Base-by-base conservation (phyloP, 345 rosid genomes). In the Eucalyptus microcorys region DNA sequence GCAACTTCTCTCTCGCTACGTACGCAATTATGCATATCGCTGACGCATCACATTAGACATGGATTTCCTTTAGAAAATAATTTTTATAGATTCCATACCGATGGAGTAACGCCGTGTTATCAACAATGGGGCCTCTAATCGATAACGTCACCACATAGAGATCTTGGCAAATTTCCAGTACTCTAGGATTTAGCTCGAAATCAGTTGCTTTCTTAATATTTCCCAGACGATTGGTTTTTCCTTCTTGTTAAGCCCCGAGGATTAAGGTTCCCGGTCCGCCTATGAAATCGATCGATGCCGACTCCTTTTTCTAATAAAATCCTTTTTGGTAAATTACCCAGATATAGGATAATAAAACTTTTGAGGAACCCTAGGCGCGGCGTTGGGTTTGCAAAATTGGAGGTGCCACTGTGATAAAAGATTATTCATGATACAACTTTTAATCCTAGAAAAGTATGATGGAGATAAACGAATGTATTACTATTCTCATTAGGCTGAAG, bases 1-100 rank as follows among this genome's bases (percentile, higher is more conserved):
- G 53, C 53, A 16, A 50, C 22, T 50, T 50, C 53, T 50, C 53
- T 50, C 0, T 50, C 0, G 22, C 53, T 50, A 50, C 4, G 22
- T 50, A 50, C 8, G 0, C 53, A 50, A 6, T 50, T 50, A 6
- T 50, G 53, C 53, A 50, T 50, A 22, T 50, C 8, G 0, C 0
- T 50, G 21, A 50, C 4, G 22, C 53, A 50, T 50, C 22, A 50
- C 53, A 50, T 50, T 50, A 50, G 22, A 50, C 22, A 50, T 50
- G 53, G 8, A 50, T 50, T 50, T 50, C 22, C 53, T 16, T 50
- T 50, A 16, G 22, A 50, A 50, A 50, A 16, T n/a, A 22, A 16
- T 50, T 50, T 50, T 6, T 50, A 50, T 50, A 50, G 53, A 50
- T 50, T 50, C 4, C 22, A 50, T 50, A 50, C 21, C 22, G 4